These are phyloP conservation scores for Cyanodermella asteris DNA, from an alignment of 2,329 filamentous ascomycete genomes.

Conservation along the genomic window DNA sequence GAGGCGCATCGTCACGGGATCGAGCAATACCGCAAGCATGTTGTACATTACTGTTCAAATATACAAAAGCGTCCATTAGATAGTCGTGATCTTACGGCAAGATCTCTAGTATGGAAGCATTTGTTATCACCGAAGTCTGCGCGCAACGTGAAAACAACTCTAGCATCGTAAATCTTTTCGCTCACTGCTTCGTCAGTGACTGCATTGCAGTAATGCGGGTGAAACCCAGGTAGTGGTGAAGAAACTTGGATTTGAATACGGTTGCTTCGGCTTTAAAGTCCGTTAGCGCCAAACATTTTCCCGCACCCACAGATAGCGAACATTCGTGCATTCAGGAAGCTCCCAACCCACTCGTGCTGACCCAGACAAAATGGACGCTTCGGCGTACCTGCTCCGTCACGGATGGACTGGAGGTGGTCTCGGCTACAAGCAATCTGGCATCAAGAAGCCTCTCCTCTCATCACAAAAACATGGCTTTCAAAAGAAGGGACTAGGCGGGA, in stretches of 20 bases:
- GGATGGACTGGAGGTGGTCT: conserved; percentile 83
- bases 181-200: too few relatives aligned
- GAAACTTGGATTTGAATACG: not conserved
- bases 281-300: not conserved
- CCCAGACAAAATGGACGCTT: conserved; percentile 46
- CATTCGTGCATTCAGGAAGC: too few relatives aligned
- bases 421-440: conserved; percentile 65
- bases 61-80: too few relatives aligned
- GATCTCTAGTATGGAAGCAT: too few relatives aligned
- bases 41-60: too few relatives aligned
- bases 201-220: too few relatives aligned
- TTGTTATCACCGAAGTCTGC: too few relatives aligned
- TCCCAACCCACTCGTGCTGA: not conserved
- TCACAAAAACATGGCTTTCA: conserved; percentile 59
- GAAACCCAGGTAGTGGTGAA: too few relatives aligned
- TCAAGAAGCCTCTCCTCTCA: conserved; percentile 64
- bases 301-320: not conserved
- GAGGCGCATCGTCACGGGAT: too few relatives aligned
- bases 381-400: conserved; percentile 60
- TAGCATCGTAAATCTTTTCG: too few relatives aligned
- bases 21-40: conserved; percentile 22
- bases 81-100: too few relatives aligned
- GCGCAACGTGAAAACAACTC: too few relatives aligned
- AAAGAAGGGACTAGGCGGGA: conserved; percentile 66
- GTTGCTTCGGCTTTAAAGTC: not conserved